phyloP scores from a whole-genome alignment of 495 filamentous ascomycete genomes.

The Penicillium chermesinum region DNA sequence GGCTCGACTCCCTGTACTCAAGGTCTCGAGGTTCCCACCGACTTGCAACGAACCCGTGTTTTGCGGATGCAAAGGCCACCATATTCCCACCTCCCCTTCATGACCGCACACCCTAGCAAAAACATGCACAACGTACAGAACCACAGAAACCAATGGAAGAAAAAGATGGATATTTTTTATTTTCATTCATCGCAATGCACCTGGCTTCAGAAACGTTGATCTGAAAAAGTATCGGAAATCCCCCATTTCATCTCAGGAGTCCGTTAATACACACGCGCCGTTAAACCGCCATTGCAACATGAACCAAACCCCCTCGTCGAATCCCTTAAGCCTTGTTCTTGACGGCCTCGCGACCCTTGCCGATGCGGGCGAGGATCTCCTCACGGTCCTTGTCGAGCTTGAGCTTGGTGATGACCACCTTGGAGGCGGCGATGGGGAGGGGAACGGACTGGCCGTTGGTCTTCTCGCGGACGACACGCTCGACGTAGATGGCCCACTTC shows the following conservation, averaged over 20 bases:
- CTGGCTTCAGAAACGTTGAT: slow-evolving; percentile 25
- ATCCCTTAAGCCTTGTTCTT: slow-evolving; percentile 37
- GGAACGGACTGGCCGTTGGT: slow-evolving; percentile 78
- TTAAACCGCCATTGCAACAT: slow-evolving; percentile 35
- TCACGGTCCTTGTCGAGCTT: slow-evolving; percentile 99
- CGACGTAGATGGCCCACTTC: slow-evolving; percentile 90
- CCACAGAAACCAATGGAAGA: neutral
- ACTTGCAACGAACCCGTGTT: neutral
- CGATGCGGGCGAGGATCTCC: slow-evolving; percentile 81
- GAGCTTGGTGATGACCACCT: slow-evolving; percentile 94
- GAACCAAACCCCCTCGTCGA: slow-evolving; percentile 28
- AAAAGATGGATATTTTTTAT: slow-evolving; percentile 21
- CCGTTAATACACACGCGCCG: slow-evolving; percentile 34
- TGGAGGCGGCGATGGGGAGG: slow-evolving; percentile 74
- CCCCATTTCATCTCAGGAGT: slow-evolving; percentile 28
- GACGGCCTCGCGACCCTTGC: slow-evolving; percentile 62
- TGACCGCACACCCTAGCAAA: neutral
- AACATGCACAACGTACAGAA: too few relatives aligned
- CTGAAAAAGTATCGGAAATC: slow-evolving; percentile 30
- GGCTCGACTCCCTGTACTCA: too few relatives aligned
- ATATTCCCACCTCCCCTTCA: neutral
- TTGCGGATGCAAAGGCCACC: neutral
- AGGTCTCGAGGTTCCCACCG: too few relatives aligned
- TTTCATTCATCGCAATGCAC: slow-evolving; percentile 29
- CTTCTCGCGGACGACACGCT: slow-evolving; percentile 92